Conservation (phyloP, 163 green algal genomes). For the Volvox carteri region DNA sequence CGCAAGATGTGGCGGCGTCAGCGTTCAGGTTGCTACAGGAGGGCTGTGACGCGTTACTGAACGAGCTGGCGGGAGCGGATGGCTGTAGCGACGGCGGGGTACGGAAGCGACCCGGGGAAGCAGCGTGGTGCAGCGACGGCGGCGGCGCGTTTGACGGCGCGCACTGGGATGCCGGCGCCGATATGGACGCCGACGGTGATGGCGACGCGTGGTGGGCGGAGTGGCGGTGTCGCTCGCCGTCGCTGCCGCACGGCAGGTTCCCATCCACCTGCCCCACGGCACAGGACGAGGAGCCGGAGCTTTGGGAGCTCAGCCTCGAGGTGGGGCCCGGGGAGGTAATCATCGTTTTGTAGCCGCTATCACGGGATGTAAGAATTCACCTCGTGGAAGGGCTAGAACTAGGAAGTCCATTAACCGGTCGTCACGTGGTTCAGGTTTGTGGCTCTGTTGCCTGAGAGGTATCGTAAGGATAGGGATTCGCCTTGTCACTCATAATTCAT, state of each 20-base stretch:
- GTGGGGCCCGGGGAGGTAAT: not conserved
- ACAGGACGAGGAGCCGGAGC: conserved; percentile 26
- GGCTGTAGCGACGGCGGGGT: not conserved
- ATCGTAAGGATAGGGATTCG: no score
- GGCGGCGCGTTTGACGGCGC: not conserved
- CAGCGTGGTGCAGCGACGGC: not conserved
- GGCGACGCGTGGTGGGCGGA: conserved; percentile 24
- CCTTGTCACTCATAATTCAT: no score
- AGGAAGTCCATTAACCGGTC: no score
- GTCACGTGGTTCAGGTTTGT: no score
- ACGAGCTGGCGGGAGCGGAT: not conserved
- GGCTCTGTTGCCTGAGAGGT: no score
- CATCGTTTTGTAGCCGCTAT: no score
- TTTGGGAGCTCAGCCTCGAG: conserved; percentile 6
- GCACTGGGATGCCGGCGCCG: not conserved
- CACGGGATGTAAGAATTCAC: no score
- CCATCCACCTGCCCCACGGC: conserved; percentile 6
- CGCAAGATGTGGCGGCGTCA: not conserved
- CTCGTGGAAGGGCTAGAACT: no score
- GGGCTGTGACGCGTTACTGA: conserved; percentile 7
- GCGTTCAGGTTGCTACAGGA: conserved; percentile 29
- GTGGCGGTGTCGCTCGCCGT: not conserved
- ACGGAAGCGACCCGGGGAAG: conserved; percentile 5
- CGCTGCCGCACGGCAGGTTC: not conserved
- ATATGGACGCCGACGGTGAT: not conserved